A percentile compares a stretch with the other conserved stretches of the same genome.
phyloP scores from a whole-genome alignment of 805 yeast genomes.

The Lipomyces spencermartinsiae region DNA sequence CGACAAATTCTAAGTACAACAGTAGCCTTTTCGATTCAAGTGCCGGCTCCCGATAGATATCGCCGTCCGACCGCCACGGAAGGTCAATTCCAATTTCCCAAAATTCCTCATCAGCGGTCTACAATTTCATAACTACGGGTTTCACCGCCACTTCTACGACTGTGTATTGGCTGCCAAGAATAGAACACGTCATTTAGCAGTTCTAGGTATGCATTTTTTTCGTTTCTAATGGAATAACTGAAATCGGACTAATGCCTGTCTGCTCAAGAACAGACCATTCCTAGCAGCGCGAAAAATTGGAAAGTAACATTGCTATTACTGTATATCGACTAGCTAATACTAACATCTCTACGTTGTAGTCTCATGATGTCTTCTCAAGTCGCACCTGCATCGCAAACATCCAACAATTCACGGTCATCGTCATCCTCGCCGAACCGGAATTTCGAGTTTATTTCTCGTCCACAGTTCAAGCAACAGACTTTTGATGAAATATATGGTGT shows the following conservation, averaged over 20 bases:
- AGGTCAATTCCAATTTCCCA: not conserved
- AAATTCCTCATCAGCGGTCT: not conserved
- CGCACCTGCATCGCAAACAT: not conserved
- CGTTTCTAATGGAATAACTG: not conserved
- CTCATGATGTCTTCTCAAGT: conserved; percentile 12
- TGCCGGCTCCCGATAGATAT: not conserved
- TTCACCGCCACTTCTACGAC: not conserved
- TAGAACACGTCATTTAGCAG: not conserved
- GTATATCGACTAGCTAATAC: not conserved
- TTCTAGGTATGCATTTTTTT: not conserved
- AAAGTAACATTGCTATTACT: not conserved
- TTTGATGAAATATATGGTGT: conserved; percentile 87
- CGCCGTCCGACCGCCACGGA: not conserved
- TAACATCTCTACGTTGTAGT: not conserved
- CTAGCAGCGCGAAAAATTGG: not conserved
- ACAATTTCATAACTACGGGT: not conserved
- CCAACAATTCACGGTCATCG: conserved; percentile 12
- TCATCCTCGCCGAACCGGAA: conserved; percentile 28
- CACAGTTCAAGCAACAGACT: conserved; percentile 61
- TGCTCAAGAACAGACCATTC: not conserved
- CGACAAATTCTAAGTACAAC: not conserved
- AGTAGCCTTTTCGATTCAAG: not conserved
- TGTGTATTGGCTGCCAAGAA: not conserved
- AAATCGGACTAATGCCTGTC: not conserved
- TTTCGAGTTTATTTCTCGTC: conserved; percentile 43